phyloP scores from a whole-genome alignment of 345 rosid genomes.

The Eucalyptus marginata region DNA sequence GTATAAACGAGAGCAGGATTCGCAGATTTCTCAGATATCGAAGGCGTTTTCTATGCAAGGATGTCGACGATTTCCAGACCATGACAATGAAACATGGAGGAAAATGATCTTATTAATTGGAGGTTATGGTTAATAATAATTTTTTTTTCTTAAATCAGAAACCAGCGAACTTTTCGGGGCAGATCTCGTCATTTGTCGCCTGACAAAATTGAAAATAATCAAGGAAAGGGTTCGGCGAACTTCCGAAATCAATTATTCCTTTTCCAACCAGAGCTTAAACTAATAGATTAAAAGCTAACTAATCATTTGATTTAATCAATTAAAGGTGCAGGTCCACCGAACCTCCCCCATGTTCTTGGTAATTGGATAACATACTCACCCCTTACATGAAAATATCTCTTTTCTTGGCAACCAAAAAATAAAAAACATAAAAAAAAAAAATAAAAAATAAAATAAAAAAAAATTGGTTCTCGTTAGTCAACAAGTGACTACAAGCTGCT shows the following conservation, averaged over 20 bases:
- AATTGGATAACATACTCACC: not conserved
- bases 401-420: not conserved
- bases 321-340: not conserved
- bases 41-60: not conserved
- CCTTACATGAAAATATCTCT: not conserved
- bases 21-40: not conserved
- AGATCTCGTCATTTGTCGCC: not conserved
- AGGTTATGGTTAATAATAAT: not conserved
- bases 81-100: not conserved
- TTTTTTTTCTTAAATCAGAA: not conserved
- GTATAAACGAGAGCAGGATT: not conserved
- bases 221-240: not conserved
- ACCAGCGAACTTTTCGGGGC: not conserved
- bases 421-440: no score
- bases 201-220: not conserved
- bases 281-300: not conserved
- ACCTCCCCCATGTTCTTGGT: not conserved
- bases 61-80: not conserved
- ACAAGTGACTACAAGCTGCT: not conserved
- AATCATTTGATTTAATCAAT: not conserved
- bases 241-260: not conserved
- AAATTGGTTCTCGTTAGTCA: not conserved
- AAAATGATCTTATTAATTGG: not conserved
- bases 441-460: no score
- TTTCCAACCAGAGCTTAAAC: not conserved